Conservation (phyloP, 2,329 filamentous ascomycete species). For the Penicillium fuscoglaucum region DNA sequence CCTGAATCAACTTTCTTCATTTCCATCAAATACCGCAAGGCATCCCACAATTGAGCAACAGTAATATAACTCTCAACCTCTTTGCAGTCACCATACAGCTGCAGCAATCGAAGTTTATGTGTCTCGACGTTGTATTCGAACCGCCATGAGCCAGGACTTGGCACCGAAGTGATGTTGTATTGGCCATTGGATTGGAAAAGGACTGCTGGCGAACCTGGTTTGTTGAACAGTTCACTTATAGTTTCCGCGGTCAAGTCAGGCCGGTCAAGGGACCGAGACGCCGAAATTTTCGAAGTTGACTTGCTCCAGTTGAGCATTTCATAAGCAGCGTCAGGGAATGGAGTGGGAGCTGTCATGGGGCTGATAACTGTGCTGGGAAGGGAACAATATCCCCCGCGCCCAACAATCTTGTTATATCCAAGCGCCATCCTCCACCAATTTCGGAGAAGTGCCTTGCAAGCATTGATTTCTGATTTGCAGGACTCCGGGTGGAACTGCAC, state of each 20-base stretch:
- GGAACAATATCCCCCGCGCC: slow-evolving; percentile 24
- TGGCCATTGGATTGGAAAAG: slow-evolving; percentile 48
- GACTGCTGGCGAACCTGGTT: slow-evolving; percentile 34
- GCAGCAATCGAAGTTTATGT: slow-evolving; percentile 27
- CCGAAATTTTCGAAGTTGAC: slow-evolving; percentile 29
- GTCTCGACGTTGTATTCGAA: slow-evolving; percentile 36
- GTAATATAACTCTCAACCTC: slow-evolving; percentile 20
- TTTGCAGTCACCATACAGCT: slow-evolving; percentile 13
- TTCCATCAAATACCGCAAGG: slow-evolving; percentile 42
- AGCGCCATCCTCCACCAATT: slow-evolving; percentile 74
- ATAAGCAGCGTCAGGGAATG: slow-evolving; percentile 50
- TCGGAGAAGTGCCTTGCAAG: slow-evolving; percentile 61
- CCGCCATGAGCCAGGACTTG: slow-evolving; percentile 38
- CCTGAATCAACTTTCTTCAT: slow-evolving; percentile 40
- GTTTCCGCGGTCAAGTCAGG: slow-evolving; percentile 31
- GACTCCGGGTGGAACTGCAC: slow-evolving; percentile 92
- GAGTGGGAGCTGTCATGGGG: slow-evolving; percentile 15
- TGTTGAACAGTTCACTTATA: slow-evolving; percentile 38
- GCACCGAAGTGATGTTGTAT: slow-evolving; percentile 40
- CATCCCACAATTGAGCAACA: slow-evolving; percentile 36
- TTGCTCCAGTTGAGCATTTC: slow-evolving; percentile 37
- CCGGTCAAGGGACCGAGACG: slow-evolving; percentile 28
- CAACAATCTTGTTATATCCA: slow-evolving; percentile 56
- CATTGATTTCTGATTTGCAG: slow-evolving; percentile 67
- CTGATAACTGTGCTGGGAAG: slow-evolving; percentile 24